Conservation (phyloP, 148 eudicot species). For the Chenopodium quinoa region DNA sequence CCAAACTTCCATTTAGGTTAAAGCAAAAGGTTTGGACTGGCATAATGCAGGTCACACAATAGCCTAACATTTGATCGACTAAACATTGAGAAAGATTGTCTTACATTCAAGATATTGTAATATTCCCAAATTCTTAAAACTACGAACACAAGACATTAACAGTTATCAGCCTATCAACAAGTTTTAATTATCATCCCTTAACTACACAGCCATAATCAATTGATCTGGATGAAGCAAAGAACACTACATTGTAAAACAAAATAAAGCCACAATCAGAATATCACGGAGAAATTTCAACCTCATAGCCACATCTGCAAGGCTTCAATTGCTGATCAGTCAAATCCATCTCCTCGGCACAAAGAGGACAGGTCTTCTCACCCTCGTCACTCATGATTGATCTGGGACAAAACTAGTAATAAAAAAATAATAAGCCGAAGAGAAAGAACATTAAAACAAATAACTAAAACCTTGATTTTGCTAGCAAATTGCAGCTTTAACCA, state of each 20-base stretch:
- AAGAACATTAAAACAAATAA: not conserved
- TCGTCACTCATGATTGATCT: conserved; percentile 74
- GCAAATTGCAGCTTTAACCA: not conserved
- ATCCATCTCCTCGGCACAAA: conserved; percentile 98
- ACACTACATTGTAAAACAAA: not conserved
- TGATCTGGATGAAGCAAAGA: not conserved
- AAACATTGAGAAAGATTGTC: not conserved
- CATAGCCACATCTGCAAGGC: conserved; percentile 98
- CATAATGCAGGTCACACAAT: not conserved
- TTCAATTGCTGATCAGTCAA: conserved; percentile 95
- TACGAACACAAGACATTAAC: too few relatives aligned
- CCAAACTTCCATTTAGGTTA: not conserved
- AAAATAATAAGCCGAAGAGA: not conserved
- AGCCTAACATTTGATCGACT: not conserved
- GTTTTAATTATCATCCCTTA: not conserved
- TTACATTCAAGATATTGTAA: not conserved
- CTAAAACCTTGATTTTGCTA: not conserved
- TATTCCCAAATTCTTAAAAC: too few relatives aligned
- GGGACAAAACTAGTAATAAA: conserved; percentile 9
- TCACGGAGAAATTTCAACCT: conserved; percentile 41
- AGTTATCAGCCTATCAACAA: not conserved
- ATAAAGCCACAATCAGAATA: not conserved
- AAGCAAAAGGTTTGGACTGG: not conserved
- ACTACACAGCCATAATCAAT: not conserved
- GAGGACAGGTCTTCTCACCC: conserved; percentile 94